A percentile compares a stretch with the other conserved stretches of the same genome.
Conservation (phyloP, 805 yeast genomes). For the Saturnispora bothae region DNA sequence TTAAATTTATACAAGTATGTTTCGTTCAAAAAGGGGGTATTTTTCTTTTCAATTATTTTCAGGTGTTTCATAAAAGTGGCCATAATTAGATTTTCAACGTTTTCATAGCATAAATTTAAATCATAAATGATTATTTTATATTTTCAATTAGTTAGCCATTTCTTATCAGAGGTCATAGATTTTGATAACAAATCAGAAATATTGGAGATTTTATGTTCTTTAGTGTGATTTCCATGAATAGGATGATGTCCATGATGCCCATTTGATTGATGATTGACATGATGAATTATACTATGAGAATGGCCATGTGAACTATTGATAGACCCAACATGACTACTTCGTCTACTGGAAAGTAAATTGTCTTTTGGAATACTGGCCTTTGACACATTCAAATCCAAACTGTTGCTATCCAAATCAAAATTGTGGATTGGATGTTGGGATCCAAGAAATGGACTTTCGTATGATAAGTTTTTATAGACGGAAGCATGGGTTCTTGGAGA, state of each 20-base stretch:
- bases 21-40: too few species aligned
- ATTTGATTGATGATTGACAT: neutral
- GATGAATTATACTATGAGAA: neutral
- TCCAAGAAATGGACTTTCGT: slow-evolving; percentile 25
- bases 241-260: too few species aligned
- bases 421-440: slow-evolving; percentile 8
- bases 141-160: slow-evolving; percentile 19
- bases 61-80: too few species aligned
- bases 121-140: neutral
- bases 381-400: slow-evolving; percentile 21
- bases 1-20: neutral
- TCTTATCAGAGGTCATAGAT: slow-evolving; percentile 24
- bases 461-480: slow-evolving; percentile 18
- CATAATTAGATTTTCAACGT: neutral
- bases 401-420: slow-evolving; percentile 23
- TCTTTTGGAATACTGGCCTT: neutral
- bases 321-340: slow-evolving; percentile 1
- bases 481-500: slow-evolving; percentile 17
- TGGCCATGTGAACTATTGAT: neutral
- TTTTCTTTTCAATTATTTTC: too few species aligned
- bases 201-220: slow-evolving; percentile 16
- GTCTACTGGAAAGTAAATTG: neutral
- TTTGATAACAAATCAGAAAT: slow-evolving; percentile 22
- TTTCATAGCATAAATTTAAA: neutral
- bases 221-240: too few species aligned